Evolutionary conservation across 495 filamentous ascomycete genomes (phyloP), one percentile per base, ranked within the genome.

Genomic region (Aspergillus asperescens): DNA sequence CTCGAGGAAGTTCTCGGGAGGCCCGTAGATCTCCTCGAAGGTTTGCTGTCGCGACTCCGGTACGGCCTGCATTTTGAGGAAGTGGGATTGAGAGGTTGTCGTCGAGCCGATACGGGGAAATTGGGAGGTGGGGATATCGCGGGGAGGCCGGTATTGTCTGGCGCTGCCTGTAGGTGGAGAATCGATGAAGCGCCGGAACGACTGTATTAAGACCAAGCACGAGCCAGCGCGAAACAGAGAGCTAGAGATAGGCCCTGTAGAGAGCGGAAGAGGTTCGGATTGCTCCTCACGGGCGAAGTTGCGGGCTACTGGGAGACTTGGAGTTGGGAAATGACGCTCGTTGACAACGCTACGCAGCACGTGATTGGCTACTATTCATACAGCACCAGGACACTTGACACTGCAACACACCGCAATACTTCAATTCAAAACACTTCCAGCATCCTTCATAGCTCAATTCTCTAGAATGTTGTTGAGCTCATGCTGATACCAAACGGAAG

Each of bases 21-120:
- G 91, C 4, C 91, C 93, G 69, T 98, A 98, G 67, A 97, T 95
- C 80, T 98, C 93, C 73, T 98, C 93, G 64, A 95, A 98, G 61
- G 85, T 90, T 77, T 98, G 93, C 66, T 86, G 81, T 56, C 92
- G 88, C 44, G 84, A 84, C 69, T 89, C 87, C 12, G 87, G 87
- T 73, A 91, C 84, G 51, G 86, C 83, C 73, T 88, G 84, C 85
- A 90, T 84, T 54, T 78, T 85, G 65, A 48, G 37, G 53, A 8
- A 15, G 15, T 16, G 6, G 13, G 12, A 15, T 16, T 45, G 56
- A 12, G 19, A 32, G 1, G n/a, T 18, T 39, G 1, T 47, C 29
- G 40, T 19, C 7, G 28, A 37, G 38, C 5, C 8, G 43, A 24
- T 6, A 34, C 23, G 47, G 32, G 20, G 10, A 18, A n/a, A 1